Conservation (phyloP, 345 rosid species). For the Geranium brycei region DNA sequence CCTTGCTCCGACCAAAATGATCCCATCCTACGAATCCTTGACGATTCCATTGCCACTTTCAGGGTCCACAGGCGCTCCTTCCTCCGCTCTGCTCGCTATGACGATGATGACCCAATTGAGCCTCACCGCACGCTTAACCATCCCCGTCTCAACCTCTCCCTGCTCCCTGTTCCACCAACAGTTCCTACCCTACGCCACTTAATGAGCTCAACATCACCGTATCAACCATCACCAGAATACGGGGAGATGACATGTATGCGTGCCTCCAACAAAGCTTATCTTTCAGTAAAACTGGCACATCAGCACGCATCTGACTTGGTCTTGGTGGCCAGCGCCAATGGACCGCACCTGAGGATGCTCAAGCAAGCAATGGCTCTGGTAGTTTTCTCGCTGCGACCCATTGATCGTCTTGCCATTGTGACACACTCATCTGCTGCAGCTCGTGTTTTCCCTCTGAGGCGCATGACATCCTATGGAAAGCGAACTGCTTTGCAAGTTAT, state of each 20-base stretch:
- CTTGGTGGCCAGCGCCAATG: slow-evolving; percentile 63
- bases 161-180: slow-evolving; percentile 32
- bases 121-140: slow-evolving; percentile 31
- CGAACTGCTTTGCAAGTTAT: slow-evolving; percentile 63
- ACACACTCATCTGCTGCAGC: slow-evolving; percentile 71
- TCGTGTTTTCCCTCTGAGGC: slow-evolving; percentile 65
- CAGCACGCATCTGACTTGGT: slow-evolving; percentile 57
- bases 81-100: slow-evolving; percentile 62
- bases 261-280: slow-evolving; percentile 31
- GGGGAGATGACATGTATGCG: slow-evolving; percentile 15
- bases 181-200: slow-evolving; percentile 18
- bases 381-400: slow-evolving; percentile 56
- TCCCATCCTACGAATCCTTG: slow-evolving; percentile 58
- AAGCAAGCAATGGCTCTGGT: slow-evolving; percentile 78
- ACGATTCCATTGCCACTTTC: slow-evolving; percentile 65
- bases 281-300: slow-evolving; percentile 47
- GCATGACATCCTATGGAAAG: slow-evolving; percentile 77
- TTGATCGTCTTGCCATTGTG: slow-evolving; percentile 68
- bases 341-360: slow-evolving; percentile 64
- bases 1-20: slow-evolving; percentile 46
- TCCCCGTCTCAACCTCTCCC: slow-evolving; percentile 44
- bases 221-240: slow-evolving; percentile 11
- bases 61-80: slow-evolving; percentile 66
- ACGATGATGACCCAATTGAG: slow-evolving; percentile 72
- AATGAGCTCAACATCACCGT: slow-evolving; percentile 23